A percentile compares a stretch with the other conserved stretches of the same genome.
phyloP scores from a whole-genome alignment of 2,329 filamentous ascomycete species.

The Curvularia sp. region DNA sequence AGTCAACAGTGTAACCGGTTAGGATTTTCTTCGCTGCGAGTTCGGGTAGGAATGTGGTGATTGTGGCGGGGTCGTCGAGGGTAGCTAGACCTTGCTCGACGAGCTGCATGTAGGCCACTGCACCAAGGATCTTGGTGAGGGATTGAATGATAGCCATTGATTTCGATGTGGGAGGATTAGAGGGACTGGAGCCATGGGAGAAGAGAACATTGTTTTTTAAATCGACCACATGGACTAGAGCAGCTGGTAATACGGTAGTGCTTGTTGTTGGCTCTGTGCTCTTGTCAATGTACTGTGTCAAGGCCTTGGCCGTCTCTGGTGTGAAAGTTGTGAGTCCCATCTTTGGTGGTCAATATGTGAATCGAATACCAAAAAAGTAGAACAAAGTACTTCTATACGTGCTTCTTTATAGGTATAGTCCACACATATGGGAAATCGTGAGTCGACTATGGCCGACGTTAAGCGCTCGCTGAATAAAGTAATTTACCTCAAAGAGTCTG shows the following conservation, averaged over 20 bases:
- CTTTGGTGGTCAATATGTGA: background rate
- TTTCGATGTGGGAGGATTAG: slow-evolving; percentile 16
- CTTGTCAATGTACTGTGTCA: slow-evolving; percentile 4
- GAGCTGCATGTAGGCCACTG: slow-evolving; percentile 36
- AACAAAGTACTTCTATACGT: background rate
- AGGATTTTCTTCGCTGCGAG: slow-evolving; percentile 30
- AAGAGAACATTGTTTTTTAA: slow-evolving; percentile 26
- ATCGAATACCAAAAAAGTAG: background rate
- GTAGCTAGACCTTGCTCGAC: slow-evolving; percentile 25
- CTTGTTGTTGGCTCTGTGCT: background rate
- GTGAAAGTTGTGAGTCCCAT: background rate
- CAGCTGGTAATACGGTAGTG: slow-evolving; percentile 22
- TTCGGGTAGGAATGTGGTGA: slow-evolving; percentile 28
- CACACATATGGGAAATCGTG: background rate
- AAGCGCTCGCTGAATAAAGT: background rate
- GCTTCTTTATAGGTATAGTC: background rate
- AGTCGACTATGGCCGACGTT: background rate
- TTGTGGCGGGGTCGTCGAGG: slow-evolving; percentile 28
- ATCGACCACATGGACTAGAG: slow-evolving; percentile 30
- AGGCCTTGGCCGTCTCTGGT: background rate
- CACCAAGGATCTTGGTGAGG: slow-evolving; percentile 34
- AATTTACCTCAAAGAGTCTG: background rate
- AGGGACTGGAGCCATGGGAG: slow-evolving; percentile 23
- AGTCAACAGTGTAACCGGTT: slow-evolving; percentile 15
- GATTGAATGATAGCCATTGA: slow-evolving; percentile 31